These are phyloP conservation scores for Chamaenerion angustifolium DNA, from an alignment of 345 rosid species.

Conservation along the genomic window DNA sequence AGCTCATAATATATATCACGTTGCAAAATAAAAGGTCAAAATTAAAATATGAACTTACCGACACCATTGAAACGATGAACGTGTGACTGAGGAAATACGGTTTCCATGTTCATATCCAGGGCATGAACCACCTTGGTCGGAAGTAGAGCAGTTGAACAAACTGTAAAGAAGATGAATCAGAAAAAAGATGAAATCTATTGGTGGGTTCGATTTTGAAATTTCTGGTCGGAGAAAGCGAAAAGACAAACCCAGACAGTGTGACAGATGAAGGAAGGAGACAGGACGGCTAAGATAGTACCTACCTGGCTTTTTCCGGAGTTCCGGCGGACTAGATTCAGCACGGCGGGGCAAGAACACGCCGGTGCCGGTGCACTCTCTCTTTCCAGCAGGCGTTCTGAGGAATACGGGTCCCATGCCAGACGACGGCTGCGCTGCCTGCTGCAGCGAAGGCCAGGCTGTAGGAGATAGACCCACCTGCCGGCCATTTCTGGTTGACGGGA, in stretches of 20 bases:
- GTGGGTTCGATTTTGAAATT: background rate
- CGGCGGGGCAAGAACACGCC: conserved; percentile 86
- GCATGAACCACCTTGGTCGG: conserved; percentile 79
- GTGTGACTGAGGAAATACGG: conserved; percentile 10
- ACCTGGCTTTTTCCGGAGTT: conserved; percentile 53
- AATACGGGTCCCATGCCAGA: conserved; percentile 49
- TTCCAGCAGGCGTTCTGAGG: conserved; percentile 25
- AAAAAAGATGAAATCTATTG: background rate
- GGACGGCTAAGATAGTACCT: background rate
- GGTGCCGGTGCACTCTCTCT: conserved; percentile 60
- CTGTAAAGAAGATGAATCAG: conserved; percentile 3
- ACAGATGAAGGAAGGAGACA: too few relatives aligned
- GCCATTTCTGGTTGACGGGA: background rate
- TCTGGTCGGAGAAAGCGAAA: background rate
- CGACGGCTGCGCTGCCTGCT: conserved; percentile 17
- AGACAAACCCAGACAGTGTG: background rate
- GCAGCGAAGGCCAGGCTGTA: conserved; percentile 49
- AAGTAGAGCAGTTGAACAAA: conserved; percentile 43
- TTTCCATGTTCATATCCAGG: conserved; percentile 22
- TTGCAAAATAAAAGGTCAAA: background rate
- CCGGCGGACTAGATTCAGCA: conserved; percentile 14
- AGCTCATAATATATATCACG: background rate
- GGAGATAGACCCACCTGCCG: conserved; percentile 22
- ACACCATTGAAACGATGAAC: conserved; percentile 19
- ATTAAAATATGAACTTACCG: background rate